These are phyloP conservation scores for Rhizopogon roseolus DNA, from an alignment of 768 basidiomycete species.

Conservation along the genomic window DNA sequence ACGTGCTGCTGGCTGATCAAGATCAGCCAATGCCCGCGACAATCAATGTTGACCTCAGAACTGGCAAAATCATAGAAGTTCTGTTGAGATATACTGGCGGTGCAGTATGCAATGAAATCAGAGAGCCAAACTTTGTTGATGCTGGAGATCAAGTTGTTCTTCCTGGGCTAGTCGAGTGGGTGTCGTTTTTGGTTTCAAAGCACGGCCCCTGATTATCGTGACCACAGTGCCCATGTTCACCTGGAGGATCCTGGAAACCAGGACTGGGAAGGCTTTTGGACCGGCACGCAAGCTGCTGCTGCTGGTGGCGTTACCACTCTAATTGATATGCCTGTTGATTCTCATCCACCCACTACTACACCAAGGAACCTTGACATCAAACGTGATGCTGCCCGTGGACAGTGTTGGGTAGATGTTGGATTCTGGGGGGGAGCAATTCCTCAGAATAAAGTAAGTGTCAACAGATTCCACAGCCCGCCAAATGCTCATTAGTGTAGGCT, in stretches of 20 bases:
- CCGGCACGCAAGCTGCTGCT: constrained; percentile 88
- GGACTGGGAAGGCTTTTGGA: constrained; percentile 91
- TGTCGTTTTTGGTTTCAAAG: constrained; percentile 2
- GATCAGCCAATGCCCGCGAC: constrained; percentile 57
- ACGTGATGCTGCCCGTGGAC: constrained; percentile 60
- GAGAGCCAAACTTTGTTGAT: constrained; percentile 41
- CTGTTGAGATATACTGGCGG: constrained; percentile 27
- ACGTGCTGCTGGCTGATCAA: constrained; percentile 51
- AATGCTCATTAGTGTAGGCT: constrained; percentile 33
- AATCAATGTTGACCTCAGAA: constrained; percentile 48
- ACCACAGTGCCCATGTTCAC: constrained; percentile 78
- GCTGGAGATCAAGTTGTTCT: constrained; percentile 56
- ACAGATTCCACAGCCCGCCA: background rate
- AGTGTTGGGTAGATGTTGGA: constrained; percentile 71
- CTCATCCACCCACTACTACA: constrained; percentile 93
- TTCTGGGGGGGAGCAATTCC: constrained; percentile 93
- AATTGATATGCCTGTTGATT: constrained; percentile 98
- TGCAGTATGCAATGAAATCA: constrained; percentile 17
- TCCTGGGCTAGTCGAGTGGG: constrained; percentile 81
- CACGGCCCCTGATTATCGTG: background rate
- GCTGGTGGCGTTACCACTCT: constrained; percentile 92
- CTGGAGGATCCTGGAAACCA: constrained; percentile 92
- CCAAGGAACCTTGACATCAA: constrained; percentile 70
- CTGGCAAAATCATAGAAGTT: constrained; percentile 60
- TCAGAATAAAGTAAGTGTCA: constrained; percentile 64